Conservation (phyloP, 495 filamentous ascomycete genomes). For the Aspergillus wentii region DNA sequence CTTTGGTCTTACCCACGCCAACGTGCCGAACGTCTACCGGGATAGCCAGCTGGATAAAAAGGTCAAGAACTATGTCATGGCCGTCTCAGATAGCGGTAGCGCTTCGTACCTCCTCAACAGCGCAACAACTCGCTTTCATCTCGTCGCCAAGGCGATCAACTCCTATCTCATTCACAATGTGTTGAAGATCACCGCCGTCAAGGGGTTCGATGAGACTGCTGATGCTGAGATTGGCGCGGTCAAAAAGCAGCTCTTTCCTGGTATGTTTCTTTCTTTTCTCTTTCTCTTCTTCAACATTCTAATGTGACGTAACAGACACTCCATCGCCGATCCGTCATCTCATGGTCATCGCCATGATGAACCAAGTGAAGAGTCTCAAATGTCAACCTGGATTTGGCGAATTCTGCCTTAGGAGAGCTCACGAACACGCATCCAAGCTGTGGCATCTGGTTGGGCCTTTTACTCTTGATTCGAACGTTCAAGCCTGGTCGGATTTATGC, state of each 20-base stretch:
- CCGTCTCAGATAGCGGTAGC: conserved; percentile 7
- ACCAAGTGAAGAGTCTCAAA: conserved; percentile 6
- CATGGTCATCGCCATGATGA: conserved; percentile 10
- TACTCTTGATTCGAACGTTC: conserved; percentile 2
- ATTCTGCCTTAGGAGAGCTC: conserved; percentile 9
- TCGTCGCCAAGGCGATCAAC: conserved; percentile 22
- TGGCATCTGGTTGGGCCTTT: conserved; percentile 16
- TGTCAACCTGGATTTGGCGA: conserved; percentile 14
- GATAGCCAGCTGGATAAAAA: conserved; percentile 9
- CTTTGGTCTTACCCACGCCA: conserved; percentile 8
- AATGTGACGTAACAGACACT: conserved; percentile 5
- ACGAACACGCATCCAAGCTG: conserved; percentile 10
- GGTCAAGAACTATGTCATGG: conserved; percentile 15
- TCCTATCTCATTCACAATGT: conserved; percentile 13
- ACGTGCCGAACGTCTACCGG: conserved; percentile 8
- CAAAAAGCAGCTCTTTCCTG: conserved; percentile 7
- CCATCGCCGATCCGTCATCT: conserved; percentile 9
- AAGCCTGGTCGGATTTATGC: conserved; percentile 13
- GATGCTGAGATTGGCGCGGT: conserved; percentile 14
- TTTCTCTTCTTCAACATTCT: not conserved
- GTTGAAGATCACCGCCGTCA: conserved; percentile 9
- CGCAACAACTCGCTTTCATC: conserved; percentile 10
- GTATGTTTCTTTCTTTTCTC: conserved; percentile 4
- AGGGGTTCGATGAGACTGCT: conserved; percentile 11
- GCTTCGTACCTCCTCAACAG: conserved; percentile 13